Evolutionary conservation across 2,329 filamentous ascomycete genomes (phyloP), one percentile per base, ranked within the genome.

Genomic region (Cercospora sojina): DNA sequence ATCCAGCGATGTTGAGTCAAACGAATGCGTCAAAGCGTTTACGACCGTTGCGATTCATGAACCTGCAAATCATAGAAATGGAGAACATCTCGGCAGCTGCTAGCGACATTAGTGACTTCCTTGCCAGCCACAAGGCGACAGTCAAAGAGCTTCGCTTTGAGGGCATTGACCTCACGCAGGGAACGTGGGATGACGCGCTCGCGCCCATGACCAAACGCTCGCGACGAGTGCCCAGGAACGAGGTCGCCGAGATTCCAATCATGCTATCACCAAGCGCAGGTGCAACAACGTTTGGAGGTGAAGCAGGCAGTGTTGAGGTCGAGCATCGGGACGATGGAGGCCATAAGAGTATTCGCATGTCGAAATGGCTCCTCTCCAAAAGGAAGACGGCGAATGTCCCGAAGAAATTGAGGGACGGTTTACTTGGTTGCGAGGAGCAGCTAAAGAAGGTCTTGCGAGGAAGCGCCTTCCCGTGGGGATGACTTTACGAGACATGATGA

Each of bases 181-280:
- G 90, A 29, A 89, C 83, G 65, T 96, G 92, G 92, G 90, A 95
- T 66, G 89, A 93, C 31, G 92, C 91, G 0, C 84, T 96, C n/a
- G 86, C 88, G 43, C 90, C 91, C 1, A 80, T 96, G 64, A 87
- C 85, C 20, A 62, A 62, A 16, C 57, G 38, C n/a, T n/a, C 41
- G 5, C 56, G 59, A 43, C 64, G 47, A 20, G 10, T 47, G 13
- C 18, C 53, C 12, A 60, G 43, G 47, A 47, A 60, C 8, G 67
- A 71, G 12, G 67, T 65, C 10, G 74, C 71, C 5, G 72, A 75
- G 3, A 75, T 77, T 20, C 75, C 75, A 1, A 77, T 77, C 69
- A 77, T 77, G 74, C 72, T 77, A n/a, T 70, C 73, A 7, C 75
- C 74, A 3, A 69, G 69, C 27, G 60, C 69, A 16, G 65, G 61